phyloP scores from a whole-genome alignment of 2,329 filamentous ascomycete genomes.

The Amylocarpus encephaloides region DNA sequence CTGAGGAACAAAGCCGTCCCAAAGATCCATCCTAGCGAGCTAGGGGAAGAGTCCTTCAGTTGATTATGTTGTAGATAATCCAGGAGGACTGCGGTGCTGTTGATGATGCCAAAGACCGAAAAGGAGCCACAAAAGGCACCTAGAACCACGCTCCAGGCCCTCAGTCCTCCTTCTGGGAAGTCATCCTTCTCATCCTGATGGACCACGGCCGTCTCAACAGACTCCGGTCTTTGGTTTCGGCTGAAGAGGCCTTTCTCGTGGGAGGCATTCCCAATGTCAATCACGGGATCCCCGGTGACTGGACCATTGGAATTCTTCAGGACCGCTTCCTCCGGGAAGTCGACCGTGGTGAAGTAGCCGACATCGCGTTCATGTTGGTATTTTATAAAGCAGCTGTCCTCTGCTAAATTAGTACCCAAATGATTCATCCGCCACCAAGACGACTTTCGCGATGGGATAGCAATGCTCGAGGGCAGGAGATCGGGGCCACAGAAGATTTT shows the following conservation, averaged over 20 bases:
- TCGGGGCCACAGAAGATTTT: constrained; percentile 4
- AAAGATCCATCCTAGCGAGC: constrained; percentile 52
- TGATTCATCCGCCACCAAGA: constrained; percentile 31
- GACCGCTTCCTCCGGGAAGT: constrained; percentile 12
- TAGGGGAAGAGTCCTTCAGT: constrained; percentile 49
- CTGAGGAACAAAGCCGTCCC: constrained; percentile 29
- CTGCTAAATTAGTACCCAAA: constrained; percentile 30
- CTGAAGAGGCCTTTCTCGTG: constrained; percentile 12
- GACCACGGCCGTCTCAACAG: constrained; percentile 12
- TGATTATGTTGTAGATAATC: constrained; percentile 57
- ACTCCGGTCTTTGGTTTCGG: constrained; percentile 7
- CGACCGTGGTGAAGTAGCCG: constrained; percentile 1
- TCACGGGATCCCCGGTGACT: constrained; percentile 4
- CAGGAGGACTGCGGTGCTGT: constrained; percentile 55
- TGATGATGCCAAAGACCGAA: constrained; percentile 57
- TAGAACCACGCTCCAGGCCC: constrained; percentile 60
- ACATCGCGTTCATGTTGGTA: constrained; percentile 17
- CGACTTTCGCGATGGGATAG: background rate
- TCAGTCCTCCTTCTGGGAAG: constrained; percentile 61
- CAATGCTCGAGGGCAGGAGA: background rate
- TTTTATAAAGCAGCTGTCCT: constrained; percentile 38
- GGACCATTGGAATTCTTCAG: constrained; percentile 7
- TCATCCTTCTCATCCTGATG: constrained; percentile 25
- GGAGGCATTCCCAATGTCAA: constrained; percentile 5
- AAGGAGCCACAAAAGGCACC: constrained; percentile 59